These are phyloP conservation scores for Stephania yunnanensis DNA, from an alignment of 164 flowering plant genomes.

Conservation along the genomic window DNA sequence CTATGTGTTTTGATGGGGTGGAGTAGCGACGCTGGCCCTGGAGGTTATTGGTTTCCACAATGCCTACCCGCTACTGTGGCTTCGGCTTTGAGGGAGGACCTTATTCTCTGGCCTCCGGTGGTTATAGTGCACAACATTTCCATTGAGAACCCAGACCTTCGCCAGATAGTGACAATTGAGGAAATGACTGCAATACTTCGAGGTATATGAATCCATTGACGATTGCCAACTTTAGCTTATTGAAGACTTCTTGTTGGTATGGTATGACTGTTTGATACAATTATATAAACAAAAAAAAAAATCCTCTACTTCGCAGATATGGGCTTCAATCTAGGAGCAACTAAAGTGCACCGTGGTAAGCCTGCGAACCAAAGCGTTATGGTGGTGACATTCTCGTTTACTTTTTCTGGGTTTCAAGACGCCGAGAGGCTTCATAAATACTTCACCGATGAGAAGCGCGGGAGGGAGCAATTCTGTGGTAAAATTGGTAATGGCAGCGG, in stretches of 20 bases:
- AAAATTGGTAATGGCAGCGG: conserved; percentile 6
- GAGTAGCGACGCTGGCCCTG: conserved; percentile 29
- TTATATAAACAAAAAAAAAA: too few species aligned
- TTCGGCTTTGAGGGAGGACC: conserved; percentile 48
- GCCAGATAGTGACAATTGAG: conserved; percentile 33
- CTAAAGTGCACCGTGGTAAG: conserved; percentile 43
- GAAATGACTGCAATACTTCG: conserved; percentile 34
- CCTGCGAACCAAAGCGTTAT: conserved; percentile 53
- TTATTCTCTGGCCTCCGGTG: conserved; percentile 74
- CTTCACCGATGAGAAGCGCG: conserved; percentile 39
- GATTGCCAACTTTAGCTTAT: background rate
- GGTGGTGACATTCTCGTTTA: conserved; percentile 46
- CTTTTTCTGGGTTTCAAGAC: conserved; percentile 59
- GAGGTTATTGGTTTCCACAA: conserved; percentile 26
- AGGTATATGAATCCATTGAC: conserved; percentile 34
- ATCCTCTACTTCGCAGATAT: conserved; percentile 26
- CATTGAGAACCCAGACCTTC: conserved; percentile 30
- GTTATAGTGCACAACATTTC: conserved; percentile 55
- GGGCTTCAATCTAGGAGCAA: conserved; percentile 40
- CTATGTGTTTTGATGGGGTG: conserved; percentile 73
- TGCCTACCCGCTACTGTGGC: conserved; percentile 36
- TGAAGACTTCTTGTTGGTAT: background rate
- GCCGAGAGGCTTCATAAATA: conserved; percentile 53
- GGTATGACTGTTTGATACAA: too few species aligned
- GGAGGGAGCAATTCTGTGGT: conserved; percentile 41